Evolutionary conservation across 139 green algal genomes (phyloP).

Genomic region (Pseudopediastrum boryanum): DNA sequence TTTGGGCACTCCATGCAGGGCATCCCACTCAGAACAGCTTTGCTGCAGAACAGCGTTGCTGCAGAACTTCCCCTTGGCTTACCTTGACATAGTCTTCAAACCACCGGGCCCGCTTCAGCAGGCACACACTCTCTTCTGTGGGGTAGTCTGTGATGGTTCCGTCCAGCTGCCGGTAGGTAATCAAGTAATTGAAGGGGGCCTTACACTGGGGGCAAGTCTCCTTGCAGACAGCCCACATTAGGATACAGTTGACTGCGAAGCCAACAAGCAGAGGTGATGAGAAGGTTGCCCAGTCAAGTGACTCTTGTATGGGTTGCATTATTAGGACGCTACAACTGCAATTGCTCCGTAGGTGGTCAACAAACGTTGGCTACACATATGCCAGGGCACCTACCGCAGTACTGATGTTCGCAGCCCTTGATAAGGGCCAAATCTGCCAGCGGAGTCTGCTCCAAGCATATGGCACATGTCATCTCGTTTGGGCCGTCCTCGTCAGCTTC

Average conservation of each 20-base stretch:
- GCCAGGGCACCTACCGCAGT: constrained; percentile 76
- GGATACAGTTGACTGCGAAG: constrained; percentile 74
- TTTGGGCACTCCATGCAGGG: too few species aligned
- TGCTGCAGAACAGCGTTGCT: too few species aligned
- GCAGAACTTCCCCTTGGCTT: neutral
- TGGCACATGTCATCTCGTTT: constrained; percentile 76
- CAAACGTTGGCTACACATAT: too few species aligned
- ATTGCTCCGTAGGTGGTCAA: too few species aligned
- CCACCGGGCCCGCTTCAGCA: constrained; percentile 84
- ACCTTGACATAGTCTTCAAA: constrained; percentile 72
- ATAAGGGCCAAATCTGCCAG: constrained; percentile 68
- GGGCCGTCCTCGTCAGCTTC: constrained; percentile 24
- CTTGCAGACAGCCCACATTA: constrained; percentile 78
- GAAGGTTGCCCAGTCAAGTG: too few species aligned
- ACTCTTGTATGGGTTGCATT: too few species aligned
- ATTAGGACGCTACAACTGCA: too few species aligned
- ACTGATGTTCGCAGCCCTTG: constrained; percentile 86
- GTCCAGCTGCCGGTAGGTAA: constrained; percentile 74
- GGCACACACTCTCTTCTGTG: constrained; percentile 74
- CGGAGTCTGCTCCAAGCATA: constrained; percentile 75
- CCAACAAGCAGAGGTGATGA: too few species aligned
- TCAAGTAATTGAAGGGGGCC: constrained; percentile 61
- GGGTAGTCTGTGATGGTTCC: constrained; percentile 78
- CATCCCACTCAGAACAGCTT: too few species aligned
- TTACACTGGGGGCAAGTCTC: constrained; percentile 85